These are phyloP conservation scores for Aspergillus mulundensis DNA, from an alignment of 495 filamentous ascomycete species.

Conservation along the genomic window DNA sequence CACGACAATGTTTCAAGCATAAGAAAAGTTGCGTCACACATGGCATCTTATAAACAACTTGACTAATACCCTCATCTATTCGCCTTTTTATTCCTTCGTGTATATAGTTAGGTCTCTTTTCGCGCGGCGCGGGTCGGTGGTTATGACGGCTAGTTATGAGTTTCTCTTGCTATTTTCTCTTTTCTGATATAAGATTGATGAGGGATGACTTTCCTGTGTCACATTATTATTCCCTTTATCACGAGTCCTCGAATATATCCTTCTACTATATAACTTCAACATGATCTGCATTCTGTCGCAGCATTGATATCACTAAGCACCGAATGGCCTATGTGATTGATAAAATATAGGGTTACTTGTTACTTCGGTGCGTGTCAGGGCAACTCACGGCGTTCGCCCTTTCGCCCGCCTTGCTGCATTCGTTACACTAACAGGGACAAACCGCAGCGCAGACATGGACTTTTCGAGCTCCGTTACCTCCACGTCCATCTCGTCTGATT, in stretches of 20 bases:
- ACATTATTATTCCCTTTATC: too few species aligned
- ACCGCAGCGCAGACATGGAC: conserved; percentile 78
- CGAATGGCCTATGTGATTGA: too few species aligned
- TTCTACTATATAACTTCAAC: not conserved
- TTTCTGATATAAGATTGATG: not conserved
- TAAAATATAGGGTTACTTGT: too few species aligned
- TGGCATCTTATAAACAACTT: conserved; percentile 7
- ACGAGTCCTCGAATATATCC: not conserved
- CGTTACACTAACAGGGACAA: conserved; percentile 70
- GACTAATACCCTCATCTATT: conserved; percentile 15
- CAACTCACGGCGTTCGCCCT: not conserved
- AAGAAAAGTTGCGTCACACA: not conserved
- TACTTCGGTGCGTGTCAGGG: not conserved
- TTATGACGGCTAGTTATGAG: not conserved
- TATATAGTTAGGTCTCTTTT: conserved; percentile 15
- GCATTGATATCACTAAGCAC: too few species aligned
- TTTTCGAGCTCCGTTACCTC: conserved; percentile 69
- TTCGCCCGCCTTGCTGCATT: conserved; percentile 8
- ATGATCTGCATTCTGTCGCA: too few species aligned
- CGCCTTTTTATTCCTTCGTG: conserved; percentile 12
- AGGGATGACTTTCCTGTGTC: not conserved
- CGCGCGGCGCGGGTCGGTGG: not conserved
- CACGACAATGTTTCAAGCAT: not conserved
- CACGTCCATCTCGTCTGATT: conserved; percentile 55
- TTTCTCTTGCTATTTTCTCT: not conserved